A percentile compares a stretch with the other conserved stretches of the same genome.
phyloP scores from a whole-genome alignment of 768 basidiomycete genomes.

The Pholiota conissans region DNA sequence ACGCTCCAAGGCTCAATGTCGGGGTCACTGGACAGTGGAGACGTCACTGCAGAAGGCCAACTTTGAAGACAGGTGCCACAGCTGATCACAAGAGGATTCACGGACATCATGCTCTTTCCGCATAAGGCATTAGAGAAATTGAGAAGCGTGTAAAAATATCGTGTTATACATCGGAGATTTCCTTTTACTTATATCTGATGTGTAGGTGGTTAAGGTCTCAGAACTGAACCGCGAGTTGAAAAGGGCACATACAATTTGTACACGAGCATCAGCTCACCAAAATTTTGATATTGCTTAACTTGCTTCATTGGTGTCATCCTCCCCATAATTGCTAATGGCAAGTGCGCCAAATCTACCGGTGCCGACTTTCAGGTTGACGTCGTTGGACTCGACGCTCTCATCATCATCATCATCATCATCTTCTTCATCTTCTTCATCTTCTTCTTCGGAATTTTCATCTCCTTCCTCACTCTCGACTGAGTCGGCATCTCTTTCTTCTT shows the following conservation, averaged over 20 bases:
- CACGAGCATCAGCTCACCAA: background rate
- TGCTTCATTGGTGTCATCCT: constrained; percentile 22
- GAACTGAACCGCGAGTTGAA: background rate
- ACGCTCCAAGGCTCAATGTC: background rate
- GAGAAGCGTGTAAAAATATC: background rate
- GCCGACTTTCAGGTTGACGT: constrained; percentile 11
- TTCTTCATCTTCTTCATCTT: constrained; percentile 26
- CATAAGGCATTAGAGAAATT: background rate
- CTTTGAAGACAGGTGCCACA: background rate
- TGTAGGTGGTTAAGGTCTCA: background rate
- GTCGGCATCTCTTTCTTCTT: constrained; percentile 9
- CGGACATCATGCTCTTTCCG: background rate
- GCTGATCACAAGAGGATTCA: background rate
- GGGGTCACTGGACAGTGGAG: background rate
- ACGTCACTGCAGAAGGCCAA: background rate
- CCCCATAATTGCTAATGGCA: constrained; percentile 25
- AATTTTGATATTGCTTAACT: constrained; percentile 10
- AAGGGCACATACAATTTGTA: background rate
- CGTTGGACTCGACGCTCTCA: too few relatives aligned
- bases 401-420: constrained; percentile 19
- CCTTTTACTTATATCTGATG: background rate
- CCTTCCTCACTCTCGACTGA: constrained; percentile 19
- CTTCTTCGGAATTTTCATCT: constrained; percentile 32
- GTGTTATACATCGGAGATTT: background rate
- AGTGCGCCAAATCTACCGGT: constrained; percentile 43